Percentiles rank a stretch among this genome's conserved stretches.
Conservation (phyloP, 192 early-diverging fungal species). For the Coemansia brasiliensis region DNA sequence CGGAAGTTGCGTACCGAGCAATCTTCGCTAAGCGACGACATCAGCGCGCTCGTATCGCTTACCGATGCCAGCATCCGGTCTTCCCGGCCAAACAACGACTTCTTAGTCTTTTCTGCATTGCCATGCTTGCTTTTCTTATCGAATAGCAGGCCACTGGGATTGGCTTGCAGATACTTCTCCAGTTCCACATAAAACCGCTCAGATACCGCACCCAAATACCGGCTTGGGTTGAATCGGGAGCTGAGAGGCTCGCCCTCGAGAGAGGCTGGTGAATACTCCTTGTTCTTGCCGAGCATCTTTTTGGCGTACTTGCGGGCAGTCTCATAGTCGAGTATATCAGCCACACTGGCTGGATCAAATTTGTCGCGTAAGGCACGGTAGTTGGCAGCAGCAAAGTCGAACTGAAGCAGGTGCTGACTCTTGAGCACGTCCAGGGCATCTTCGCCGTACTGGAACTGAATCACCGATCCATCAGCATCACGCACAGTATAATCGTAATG, state of each 20-base stretch:
- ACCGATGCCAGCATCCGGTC: slow-evolving; percentile 74
- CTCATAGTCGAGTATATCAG: slow-evolving; percentile 67
- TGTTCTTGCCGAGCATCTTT: slow-evolving; percentile 70
- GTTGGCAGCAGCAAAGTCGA: slow-evolving; percentile 94
- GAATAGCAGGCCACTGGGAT: slow-evolving; percentile 38
- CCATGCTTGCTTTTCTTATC: slow-evolving; percentile 26
- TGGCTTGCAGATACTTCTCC: slow-evolving; percentile 52
- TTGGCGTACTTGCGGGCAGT: slow-evolving; percentile 75
- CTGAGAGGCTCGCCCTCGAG: slow-evolving; percentile 68
- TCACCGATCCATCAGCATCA: slow-evolving; percentile 87
- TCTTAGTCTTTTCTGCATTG: slow-evolving; percentile 2
- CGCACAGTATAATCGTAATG: slow-evolving; percentile 98
- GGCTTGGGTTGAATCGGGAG: slow-evolving; percentile 76
- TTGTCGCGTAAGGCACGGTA: slow-evolving; percentile 77
- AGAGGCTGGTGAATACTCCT: slow-evolving; percentile 12
- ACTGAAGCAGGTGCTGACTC: slow-evolving; percentile 84
- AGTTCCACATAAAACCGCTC: slow-evolving; percentile 80
- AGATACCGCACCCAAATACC: slow-evolving; percentile 84
- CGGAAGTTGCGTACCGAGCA: slow-evolving; percentile 79
- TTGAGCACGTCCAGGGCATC: slow-evolving; percentile 96
- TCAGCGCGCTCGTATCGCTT: slow-evolving; percentile 52
- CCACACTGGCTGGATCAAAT: slow-evolving; percentile 71
- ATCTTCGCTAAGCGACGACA: slow-evolving; percentile 61
- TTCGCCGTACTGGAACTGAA: slow-evolving; percentile 99
- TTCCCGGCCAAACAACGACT: slow-evolving; percentile 53